A percentile compares a stretch with the other conserved stretches of the same genome.
Evolutionary conservation across 768 basidiomycete genomes (phyloP).

Genomic region (Phlegmacium glaucopus): DNA sequence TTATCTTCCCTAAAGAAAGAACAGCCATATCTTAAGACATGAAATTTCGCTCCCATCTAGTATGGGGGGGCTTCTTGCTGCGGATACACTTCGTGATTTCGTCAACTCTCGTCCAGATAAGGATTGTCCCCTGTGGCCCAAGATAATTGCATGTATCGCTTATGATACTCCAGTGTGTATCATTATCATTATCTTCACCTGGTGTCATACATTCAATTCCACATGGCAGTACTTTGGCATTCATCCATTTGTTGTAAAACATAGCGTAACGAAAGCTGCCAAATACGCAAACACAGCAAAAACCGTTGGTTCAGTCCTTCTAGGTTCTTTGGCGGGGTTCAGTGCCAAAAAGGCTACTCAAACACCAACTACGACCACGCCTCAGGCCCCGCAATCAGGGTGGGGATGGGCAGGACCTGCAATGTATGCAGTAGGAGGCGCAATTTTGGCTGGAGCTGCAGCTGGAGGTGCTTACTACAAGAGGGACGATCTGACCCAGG

Average conservation of each 20-base stretch:
- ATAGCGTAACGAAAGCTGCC: slow-evolving; percentile 70
- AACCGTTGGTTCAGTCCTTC: slow-evolving; percentile 57
- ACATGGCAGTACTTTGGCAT: slow-evolving; percentile 75
- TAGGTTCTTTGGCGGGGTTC: slow-evolving; percentile 53
- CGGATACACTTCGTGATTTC: slow-evolving; percentile 79
- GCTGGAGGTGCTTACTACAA: slow-evolving; percentile 83
- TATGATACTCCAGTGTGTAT: slow-evolving; percentile 85
- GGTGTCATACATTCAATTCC: slow-evolving; percentile 1
- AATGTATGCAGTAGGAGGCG: slow-evolving; percentile 65
- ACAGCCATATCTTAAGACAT: background rate
- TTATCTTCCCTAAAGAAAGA: background rate
- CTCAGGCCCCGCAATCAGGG: slow-evolving; percentile 13
- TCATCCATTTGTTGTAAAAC: slow-evolving; percentile 83
- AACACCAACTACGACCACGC: slow-evolving; percentile 21
- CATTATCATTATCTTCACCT: background rate
- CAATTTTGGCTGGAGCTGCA: slow-evolving; percentile 76
- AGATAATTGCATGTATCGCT: slow-evolving; percentile 78
- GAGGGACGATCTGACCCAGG: slow-evolving; percentile 66
- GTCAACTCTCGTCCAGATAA: slow-evolving; percentile 61
- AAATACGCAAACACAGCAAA: slow-evolving; percentile 67
- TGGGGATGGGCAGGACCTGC: slow-evolving; percentile 29
- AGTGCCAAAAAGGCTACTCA: slow-evolving; percentile 39
- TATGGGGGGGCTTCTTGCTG: slow-evolving; percentile 90
- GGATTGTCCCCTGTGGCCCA: slow-evolving; percentile 78
- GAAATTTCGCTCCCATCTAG: slow-evolving; percentile 34